Conservation (phyloP, 2,329 filamentous ascomycete species). For the Hypocrella siamensis region DNA sequence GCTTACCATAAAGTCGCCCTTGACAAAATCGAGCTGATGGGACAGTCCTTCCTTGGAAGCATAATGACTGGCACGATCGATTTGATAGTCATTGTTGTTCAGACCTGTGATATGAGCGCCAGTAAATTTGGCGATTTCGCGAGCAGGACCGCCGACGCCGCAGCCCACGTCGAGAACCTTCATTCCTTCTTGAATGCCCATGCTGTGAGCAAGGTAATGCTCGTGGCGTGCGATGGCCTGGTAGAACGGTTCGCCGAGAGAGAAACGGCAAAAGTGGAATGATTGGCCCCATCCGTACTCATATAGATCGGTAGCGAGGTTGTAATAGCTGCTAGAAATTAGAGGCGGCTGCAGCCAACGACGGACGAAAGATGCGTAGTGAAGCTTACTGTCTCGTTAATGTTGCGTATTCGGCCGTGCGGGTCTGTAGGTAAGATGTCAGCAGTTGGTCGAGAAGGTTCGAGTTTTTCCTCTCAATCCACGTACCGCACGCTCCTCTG, state of each 20-base stretch:
- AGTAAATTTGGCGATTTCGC: conserved; percentile 93
- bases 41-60: conserved; percentile 67
- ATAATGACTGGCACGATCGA: conserved; percentile 79
- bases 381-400: conserved; percentile 74
- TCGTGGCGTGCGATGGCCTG: conserved; percentile 93
- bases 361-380: not conserved
- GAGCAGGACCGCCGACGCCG: conserved; percentile 86
- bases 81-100: conserved; percentile 99
- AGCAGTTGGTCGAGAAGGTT: not conserved
- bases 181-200: conserved; percentile 74
- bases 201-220: conserved; percentile 87
- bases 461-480: not conserved
- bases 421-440: conserved; percentile 34
- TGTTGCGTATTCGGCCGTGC: conserved; percentile 79
- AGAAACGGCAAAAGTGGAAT: conserved; percentile 96
- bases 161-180: conserved; percentile 92
- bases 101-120: conserved; percentile 78
- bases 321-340: conserved; percentile 58
- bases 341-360: not conserved
- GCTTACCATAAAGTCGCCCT: conserved; percentile 84
- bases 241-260: conserved; percentile 69
- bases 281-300: conserved; percentile 94
- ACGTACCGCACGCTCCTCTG: conserved; percentile 61
- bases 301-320: conserved; percentile 89
- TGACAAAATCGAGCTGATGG: conserved; percentile 70